phyloP scores from a whole-genome alignment of 805 yeast species.

The Lipomyces orientalis region DNA sequence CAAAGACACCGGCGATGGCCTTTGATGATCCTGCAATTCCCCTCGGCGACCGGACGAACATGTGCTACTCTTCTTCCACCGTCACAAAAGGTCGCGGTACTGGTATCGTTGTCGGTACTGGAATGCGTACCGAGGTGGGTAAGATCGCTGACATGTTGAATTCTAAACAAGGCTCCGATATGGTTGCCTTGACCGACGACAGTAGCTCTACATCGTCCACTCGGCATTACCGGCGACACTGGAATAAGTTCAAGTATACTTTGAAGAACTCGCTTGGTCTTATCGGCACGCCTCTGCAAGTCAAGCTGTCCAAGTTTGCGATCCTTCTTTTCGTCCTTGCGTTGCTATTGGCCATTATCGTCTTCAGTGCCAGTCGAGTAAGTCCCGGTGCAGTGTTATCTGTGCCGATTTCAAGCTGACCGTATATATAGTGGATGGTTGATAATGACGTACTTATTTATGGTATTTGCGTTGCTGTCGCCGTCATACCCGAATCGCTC shows the following conservation, averaged over 20 bases:
- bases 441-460: conserved; percentile 84
- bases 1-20: conserved; percentile 54
- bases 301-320: conserved; percentile 78
- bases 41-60: conserved; percentile 74
- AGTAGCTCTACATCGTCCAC: conserved; percentile 11
- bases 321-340: conserved; percentile 74
- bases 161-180: conserved; percentile 6
- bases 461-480: conserved; percentile 83
- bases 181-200: neutral
- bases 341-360: conserved; percentile 81
- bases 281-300: conserved; percentile 80
- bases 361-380: conserved; percentile 83
- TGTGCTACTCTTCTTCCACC: conserved; percentile 71
- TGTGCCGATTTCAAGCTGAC: conserved; percentile 1
- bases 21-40: conserved; percentile 53
- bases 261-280: conserved; percentile 32
- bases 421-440: conserved; percentile 19
- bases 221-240: neutral
- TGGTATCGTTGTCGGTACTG: conserved; percentile 70
- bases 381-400: conserved; percentile 49
- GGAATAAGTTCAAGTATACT: neutral
- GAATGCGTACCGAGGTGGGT: conserved; percentile 75
- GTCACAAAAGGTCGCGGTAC: conserved; percentile 79
- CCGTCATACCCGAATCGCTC: conserved; percentile 82
- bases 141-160: conserved; percentile 57